phyloP scores from a whole-genome alignment of 1,284 basidiomycete species.

The Rhodotorula sp. region DNA sequence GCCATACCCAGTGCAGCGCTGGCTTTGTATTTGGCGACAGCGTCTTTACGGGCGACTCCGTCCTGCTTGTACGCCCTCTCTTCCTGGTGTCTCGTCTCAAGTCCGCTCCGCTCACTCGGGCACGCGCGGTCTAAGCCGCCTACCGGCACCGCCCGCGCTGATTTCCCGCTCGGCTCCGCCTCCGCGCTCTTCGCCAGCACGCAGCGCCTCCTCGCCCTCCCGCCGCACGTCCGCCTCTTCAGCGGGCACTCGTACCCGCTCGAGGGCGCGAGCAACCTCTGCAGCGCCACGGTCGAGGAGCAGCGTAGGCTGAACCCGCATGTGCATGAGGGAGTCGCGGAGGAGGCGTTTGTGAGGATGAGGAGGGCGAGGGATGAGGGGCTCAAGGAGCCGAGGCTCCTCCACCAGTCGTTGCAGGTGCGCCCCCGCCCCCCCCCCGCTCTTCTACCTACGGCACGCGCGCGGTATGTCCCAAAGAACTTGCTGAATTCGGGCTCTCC shows the following conservation, averaged over 20 bases:
- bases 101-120: background rate
- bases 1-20: conserved; percentile 44
- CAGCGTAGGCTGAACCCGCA: conserved; percentile 46
- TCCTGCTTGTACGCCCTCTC: conserved; percentile 40
- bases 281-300: conserved; percentile 45
- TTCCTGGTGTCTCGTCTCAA: background rate
- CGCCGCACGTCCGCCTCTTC: conserved; percentile 43
- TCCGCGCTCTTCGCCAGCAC: conserved; percentile 40
- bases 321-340: conserved; percentile 33
- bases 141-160: conserved; percentile 47
- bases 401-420: conserved; percentile 47
- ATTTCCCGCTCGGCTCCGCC: conserved; percentile 48
- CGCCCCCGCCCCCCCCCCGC: background rate
- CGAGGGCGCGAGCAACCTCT: conserved; percentile 33
- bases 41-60: conserved; percentile 47
- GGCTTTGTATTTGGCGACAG: conserved; percentile 40
- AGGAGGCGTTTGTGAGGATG: conserved; percentile 43
- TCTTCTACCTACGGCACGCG: background rate
- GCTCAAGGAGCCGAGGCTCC: conserved; percentile 42
- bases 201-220: conserved; percentile 44
- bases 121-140: conserved; percentile 29
- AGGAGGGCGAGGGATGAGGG: conserved; percentile 42
- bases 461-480: too few species aligned
- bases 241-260: conserved; percentile 42
- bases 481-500: background rate